A percentile compares a stretch with the other conserved stretches of the same genome.
These are phyloP conservation scores for Xanthoconium purpureum DNA, from an alignment of 768 basidiomycete genomes.

Conservation along the genomic window DNA sequence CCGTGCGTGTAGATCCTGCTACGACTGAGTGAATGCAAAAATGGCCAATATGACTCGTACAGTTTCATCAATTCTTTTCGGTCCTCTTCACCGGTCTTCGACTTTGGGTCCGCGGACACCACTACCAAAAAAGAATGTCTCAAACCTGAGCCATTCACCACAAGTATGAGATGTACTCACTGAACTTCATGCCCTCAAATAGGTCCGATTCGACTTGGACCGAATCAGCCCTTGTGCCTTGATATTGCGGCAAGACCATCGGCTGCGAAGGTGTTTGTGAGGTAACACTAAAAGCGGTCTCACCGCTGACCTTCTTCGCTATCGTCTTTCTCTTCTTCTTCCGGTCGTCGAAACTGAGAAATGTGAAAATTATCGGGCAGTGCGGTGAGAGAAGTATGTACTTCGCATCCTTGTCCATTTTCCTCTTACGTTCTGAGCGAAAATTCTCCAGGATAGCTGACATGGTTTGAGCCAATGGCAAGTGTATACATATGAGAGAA, in stretches of 20 bases:
- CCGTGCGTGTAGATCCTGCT: slow-evolving; percentile 69
- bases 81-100: slow-evolving; percentile 60
- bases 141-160: background rate
- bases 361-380: background rate
- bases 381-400: slow-evolving; percentile 21
- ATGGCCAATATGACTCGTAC: slow-evolving; percentile 36
- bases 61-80: slow-evolving; percentile 67
- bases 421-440: slow-evolving; percentile 67
- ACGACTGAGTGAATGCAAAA: slow-evolving; percentile 1
- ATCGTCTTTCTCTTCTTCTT: slow-evolving; percentile 30
- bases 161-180: slow-evolving; percentile 42
- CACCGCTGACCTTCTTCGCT: slow-evolving; percentile 26
- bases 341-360: slow-evolving; percentile 32
- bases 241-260: slow-evolving; percentile 60
- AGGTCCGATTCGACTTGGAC: slow-evolving; percentile 60
- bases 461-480: background rate
- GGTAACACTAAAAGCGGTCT: background rate
- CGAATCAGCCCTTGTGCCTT: slow-evolving; percentile 59
- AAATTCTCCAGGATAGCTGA: slow-evolving; percentile 59
- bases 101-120: slow-evolving; percentile 74
- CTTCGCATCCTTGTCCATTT: slow-evolving; percentile 63
- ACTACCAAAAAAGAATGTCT: slow-evolving; percentile 45
- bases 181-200: slow-evolving; percentile 75
- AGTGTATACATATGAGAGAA: background rate
- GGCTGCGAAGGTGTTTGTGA: slow-evolving; percentile 36